Conservation (phyloP, 2,329 filamentous ascomycete species). For the Chaetomiaceae sp. region DNA sequence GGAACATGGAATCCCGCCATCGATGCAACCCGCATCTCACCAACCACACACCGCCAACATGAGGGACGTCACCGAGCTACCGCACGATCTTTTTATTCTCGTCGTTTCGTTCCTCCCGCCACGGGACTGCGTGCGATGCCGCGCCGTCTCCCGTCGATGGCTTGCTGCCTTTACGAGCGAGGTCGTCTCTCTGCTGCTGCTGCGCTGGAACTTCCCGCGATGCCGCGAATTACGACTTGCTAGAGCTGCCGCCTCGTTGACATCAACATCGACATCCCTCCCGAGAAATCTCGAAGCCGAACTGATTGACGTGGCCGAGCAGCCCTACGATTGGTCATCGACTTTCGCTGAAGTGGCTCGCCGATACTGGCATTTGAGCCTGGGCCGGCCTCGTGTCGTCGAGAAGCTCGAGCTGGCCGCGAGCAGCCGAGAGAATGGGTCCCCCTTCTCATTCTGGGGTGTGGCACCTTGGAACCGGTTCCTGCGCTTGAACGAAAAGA, state of each 20-base stretch:
- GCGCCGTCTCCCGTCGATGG: slow-evolving; percentile 49
- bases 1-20: background rate
- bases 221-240: slow-evolving; percentile 48
- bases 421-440: slow-evolving; percentile 29
- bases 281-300: slow-evolving; percentile 19
- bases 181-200: slow-evolving; percentile 42
- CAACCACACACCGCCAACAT: slow-evolving; percentile 15
- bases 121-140: slow-evolving; percentile 47
- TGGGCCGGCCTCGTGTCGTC: slow-evolving; percentile 43
- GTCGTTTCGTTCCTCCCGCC: slow-evolving; percentile 47
- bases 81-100: slow-evolving; percentile 56
- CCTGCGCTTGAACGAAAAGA: slow-evolving; percentile 39
- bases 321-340: slow-evolving; percentile 35
- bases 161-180: slow-evolving; percentile 46
- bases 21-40: background rate
- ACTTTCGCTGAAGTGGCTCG: slow-evolving; percentile 48
- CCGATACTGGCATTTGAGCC: slow-evolving; percentile 51
- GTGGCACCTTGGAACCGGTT: slow-evolving; percentile 44
- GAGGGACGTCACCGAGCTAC: slow-evolving; percentile 43
- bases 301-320: slow-evolving; percentile 13
- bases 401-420: slow-evolving; percentile 40
- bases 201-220: slow-evolving; percentile 49
- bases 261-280: background rate
- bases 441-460: slow-evolving; percentile 29
- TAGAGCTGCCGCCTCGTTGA: slow-evolving; percentile 22